A percentile compares a stretch with the other conserved stretches of the same genome.
phyloP scores from a whole-genome alignment of 1,139 yeast genomes.

The Saccharomyces hybrid region DNA sequence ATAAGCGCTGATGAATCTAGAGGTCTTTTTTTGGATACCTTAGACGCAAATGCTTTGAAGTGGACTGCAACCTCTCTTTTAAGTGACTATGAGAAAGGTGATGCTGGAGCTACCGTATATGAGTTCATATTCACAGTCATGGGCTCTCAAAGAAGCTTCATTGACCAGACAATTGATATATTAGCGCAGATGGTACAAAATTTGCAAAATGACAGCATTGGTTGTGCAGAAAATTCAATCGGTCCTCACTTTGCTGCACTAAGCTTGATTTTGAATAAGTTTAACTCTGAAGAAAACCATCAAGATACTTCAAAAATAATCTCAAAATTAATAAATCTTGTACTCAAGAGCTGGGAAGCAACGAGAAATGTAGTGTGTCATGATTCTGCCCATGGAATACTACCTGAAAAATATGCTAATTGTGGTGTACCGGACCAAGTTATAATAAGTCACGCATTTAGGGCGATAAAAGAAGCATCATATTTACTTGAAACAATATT shows the following conservation, averaged over 20 bases:
- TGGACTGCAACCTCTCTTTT: constrained; percentile 41
- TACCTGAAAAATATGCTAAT: constrained; percentile 38
- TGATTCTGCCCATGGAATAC: constrained; percentile 60
- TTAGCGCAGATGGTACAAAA: not conserved
- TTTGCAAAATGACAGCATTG: not conserved
- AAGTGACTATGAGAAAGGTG: constrained; percentile 65
- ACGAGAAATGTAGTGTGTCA: constrained; percentile 53
- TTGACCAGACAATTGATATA: not conserved
- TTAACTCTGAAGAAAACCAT: constrained; percentile 18
- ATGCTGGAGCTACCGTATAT: constrained; percentile 69
- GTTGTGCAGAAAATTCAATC: constrained; percentile 35
- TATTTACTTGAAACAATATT: constrained; percentile 42
- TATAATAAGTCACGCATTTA: constrained; percentile 70
- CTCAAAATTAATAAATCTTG: constrained; percentile 18
- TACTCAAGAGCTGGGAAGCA: constrained; percentile 44
- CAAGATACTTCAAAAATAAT: constrained; percentile 12
- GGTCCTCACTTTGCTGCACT: constrained; percentile 64
- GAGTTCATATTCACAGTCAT: constrained; percentile 39
- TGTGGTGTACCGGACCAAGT: constrained; percentile 49
- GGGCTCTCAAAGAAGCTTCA: not conserved
- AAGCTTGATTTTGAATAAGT: constrained; percentile 39
- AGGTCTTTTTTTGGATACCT: constrained; percentile 12
- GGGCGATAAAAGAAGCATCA: constrained; percentile 74
- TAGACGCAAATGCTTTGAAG: constrained; percentile 26
- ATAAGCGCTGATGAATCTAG: constrained; percentile 28